Evolutionary conservation across 192 early-diverging fungal species (phyloP).

Genomic region (Backusella tuberculispora): DNA sequence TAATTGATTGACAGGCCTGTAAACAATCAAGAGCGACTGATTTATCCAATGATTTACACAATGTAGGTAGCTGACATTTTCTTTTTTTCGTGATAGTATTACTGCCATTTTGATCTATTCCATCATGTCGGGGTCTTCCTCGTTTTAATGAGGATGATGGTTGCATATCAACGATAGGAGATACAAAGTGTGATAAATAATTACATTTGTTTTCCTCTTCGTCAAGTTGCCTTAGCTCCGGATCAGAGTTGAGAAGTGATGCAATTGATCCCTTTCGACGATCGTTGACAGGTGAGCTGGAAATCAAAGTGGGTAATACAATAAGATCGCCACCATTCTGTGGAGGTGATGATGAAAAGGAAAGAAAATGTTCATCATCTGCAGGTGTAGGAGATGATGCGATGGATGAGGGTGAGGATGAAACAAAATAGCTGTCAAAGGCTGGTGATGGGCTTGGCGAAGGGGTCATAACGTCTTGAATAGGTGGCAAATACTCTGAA

Average conservation of each 20-base stretch:
- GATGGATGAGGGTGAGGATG: conserved; percentile 14
- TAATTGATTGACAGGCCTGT: conserved; percentile 2
- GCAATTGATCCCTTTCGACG: conserved; percentile 39
- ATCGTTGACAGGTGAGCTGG: not conserved
- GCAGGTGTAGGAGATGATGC: conserved; percentile 14
- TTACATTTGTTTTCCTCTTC: conserved; percentile 22
- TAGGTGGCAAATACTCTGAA: conserved; percentile 13
- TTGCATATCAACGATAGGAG: not conserved
- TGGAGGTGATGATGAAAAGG: not conserved
- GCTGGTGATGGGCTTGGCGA: conserved; percentile 27
- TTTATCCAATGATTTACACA: not conserved
- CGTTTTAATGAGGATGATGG: conserved; percentile 16
- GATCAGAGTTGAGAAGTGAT: conserved; percentile 35
- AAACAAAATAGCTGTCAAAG: conserved; percentile 2
- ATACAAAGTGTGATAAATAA: conserved; percentile 26
- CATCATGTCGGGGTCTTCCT: conserved; percentile 16
- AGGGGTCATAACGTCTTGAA: conserved; percentile 26
- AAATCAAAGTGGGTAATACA: not conserved
- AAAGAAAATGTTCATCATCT: conserved; percentile 8
- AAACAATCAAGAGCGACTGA: not conserved
- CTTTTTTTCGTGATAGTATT: not conserved
- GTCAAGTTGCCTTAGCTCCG: conserved; percentile 24
- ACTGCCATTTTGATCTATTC: not conserved
- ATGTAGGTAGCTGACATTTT: not conserved
- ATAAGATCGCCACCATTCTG: not conserved